Evolutionary conservation across 139 green algal species (phyloP), one percentile per base, ranked within the genome.

Genomic region (Picochlorum sp.): DNA sequence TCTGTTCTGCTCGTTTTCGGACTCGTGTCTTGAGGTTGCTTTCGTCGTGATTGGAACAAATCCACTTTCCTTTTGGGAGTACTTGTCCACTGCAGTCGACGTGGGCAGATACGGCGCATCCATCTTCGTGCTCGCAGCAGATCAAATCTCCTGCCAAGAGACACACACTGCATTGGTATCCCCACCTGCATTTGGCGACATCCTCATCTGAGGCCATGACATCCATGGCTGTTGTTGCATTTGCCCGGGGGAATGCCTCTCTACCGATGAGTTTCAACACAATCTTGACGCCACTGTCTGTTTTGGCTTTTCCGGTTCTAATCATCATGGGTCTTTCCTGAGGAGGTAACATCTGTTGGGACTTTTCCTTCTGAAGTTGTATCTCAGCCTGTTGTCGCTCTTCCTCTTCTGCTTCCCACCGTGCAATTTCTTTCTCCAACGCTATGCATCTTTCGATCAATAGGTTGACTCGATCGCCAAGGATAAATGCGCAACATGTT

Each of bases 51-150:
- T 74, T 74, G 15, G 26, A 56, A 65, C 71, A 78, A 47, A 74
- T 62, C 54, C 63, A 78, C 45, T 59, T 30, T 21, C 66, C 71
- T 6, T 34, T 34, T 30, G 65, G 54, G 1, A 71, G n/a, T 37
- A 49, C 6, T 49, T 61, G 58, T n/a, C 71, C 71, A 45, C 60
- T 74, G 60, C 71, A 78, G 14, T 69, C 65, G 26, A 26, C n/a
- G 61, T 78, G 71, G 6, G 65, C 62, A 61, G 51, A 67, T 28
- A 78, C 65, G 37, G 49, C 49, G 61, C 71, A 78, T 5, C 34
- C 45, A 61, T 74, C 55, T 34, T 61, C 57, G 45, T 78, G 71
- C 60, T 80, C 73, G 65, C 73, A 80, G 69, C 73, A 80, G 37
- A 80, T 59, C 49, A 80, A 63, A 63, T 80, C 73, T 8, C 73